phyloP scores from a whole-genome alignment of 169 alveolate species.

The Cryptosporidium ryanae region DNA sequence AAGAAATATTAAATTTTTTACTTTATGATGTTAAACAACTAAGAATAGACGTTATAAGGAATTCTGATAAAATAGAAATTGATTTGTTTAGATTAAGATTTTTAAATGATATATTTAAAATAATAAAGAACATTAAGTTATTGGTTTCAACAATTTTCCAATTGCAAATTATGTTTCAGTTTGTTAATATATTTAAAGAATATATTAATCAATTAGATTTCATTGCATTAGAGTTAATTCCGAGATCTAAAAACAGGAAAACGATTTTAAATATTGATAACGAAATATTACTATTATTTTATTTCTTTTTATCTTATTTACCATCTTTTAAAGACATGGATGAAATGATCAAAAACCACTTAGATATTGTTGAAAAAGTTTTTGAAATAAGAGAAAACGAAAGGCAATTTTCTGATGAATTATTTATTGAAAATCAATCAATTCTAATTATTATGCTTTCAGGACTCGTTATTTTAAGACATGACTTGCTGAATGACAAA shows the following conservation, averaged over 20 bases:
- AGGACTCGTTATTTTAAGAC: conserved; percentile 27
- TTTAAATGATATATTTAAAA: conserved; percentile 35
- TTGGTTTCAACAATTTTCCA: conserved; percentile 22
- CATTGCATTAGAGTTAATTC: conserved; percentile 10
- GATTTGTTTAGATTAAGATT: background rate
- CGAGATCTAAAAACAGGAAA: conserved; percentile 25
- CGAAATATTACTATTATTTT: conserved; percentile 22
- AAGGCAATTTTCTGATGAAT: conserved; percentile 26
- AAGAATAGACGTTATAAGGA: conserved; percentile 29
- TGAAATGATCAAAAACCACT: background rate
- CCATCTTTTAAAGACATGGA: conserved; percentile 18
- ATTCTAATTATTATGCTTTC: conserved; percentile 27
- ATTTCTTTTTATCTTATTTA: conserved; percentile 16
- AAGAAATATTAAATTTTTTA: conserved; percentile 44
- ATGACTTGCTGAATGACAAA: conserved; percentile 2
- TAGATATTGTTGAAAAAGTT: conserved; percentile 12
- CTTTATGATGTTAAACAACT: conserved; percentile 35
- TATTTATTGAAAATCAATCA: conserved; percentile 61
- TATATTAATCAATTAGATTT: conserved; percentile 58
- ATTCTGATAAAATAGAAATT: conserved; percentile 23
- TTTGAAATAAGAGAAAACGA: conserved; percentile 14
- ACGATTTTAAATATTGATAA: conserved; percentile 1
- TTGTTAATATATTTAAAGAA: conserved; percentile 30
- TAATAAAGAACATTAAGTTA: conserved; percentile 13
- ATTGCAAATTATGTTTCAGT: conserved; percentile 36